Base-by-base conservation (phyloP, 805 yeast species). In the Ogataea nitratoaversa region DNA sequence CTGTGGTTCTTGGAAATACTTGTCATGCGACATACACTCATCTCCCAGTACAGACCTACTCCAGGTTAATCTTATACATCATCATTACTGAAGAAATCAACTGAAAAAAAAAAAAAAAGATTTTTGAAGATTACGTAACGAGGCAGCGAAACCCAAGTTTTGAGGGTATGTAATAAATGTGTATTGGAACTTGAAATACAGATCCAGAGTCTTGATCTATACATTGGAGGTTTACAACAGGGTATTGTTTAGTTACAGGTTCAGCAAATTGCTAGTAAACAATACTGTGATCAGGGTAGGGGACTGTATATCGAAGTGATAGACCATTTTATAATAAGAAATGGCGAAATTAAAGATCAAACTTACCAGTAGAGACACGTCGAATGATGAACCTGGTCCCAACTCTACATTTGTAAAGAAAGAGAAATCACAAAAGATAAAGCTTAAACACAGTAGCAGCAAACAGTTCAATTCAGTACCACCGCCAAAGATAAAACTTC, bases 331-430 rank as follows among this genome's bases (percentile, higher is more conserved):
- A 29, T 5, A 29, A 14, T 8, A 5, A 29, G 9, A 13, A 19
- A 53, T 53, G 59, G 44, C 55, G 30, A 56, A 54, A 29, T 38
- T 56, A n/a, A 54, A 54, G 41, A 52, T 53, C 24, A 53, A 43
- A 36, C 49, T 53, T 17, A 32, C 46, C 29, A 42, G 32, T 39
- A 44, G 36, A 29, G 40, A 24, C 19, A 6, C 34, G 32, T 17
- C 31, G 7, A n/a, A 30, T 28, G 37, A 35, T 18, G 36, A 40
- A 28, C 24, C 27, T 34, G 34, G 12, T 9, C 8, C 37, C 1
- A 14, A 16, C 4, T 14, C 7, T 12, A 23, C 14, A 20, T 33
- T 18, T 19, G 5, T 22, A 14, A 43, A 45, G 32, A 46, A 46
- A 18, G 34, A 34, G 29, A 63, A 56, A 40, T 54, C 54, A 30